phyloP scores from a whole-genome alignment of 176 grass and related monocot species.

The Oryza longistaminata region DNA sequence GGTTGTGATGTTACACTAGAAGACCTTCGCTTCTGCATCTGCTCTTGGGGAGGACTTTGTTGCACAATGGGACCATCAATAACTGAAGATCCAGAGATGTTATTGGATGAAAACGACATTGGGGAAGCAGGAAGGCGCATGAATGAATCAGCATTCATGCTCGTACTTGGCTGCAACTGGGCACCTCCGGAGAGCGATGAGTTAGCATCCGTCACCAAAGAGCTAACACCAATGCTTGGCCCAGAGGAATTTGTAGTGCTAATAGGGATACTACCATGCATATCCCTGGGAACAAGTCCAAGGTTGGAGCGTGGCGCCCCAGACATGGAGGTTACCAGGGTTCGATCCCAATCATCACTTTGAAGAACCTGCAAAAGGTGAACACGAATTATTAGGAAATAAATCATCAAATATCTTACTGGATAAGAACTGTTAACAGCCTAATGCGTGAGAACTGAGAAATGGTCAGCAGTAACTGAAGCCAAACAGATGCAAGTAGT shows the following conservation, averaged over 20 bases:
- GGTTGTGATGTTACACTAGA: constrained; percentile 92
- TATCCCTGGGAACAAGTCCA: constrained; percentile 53
- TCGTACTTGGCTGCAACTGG: constrained; percentile 82
- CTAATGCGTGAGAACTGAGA: neutral
- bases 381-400: constrained; percentile 22
- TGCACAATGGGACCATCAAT: constrained; percentile 92
- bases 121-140: constrained; percentile 92
- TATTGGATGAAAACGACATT: constrained; percentile 99
- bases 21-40: constrained; percentile 66
- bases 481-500: neutral
- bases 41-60: constrained; percentile 74
- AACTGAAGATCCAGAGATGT: constrained; percentile 90
- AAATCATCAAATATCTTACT: constrained; percentile 26
- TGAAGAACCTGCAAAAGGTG: constrained; percentile 28
- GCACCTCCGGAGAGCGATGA: constrained; percentile 80
- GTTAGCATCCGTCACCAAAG: constrained; percentile 88
- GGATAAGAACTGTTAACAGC: neutral
- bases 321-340: constrained; percentile 51
- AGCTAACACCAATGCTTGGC: constrained; percentile 85
- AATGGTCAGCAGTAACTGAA: constrained; percentile 5
- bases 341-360: constrained; percentile 46
- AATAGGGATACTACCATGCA: constrained; percentile 54
- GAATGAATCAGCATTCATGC: constrained; percentile 87
- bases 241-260: constrained; percentile 78
- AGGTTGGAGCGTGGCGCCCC: constrained; percentile 54